Conservation (phyloP, 352 stramenopile species). For the Globisporangium okanoganense region DNA sequence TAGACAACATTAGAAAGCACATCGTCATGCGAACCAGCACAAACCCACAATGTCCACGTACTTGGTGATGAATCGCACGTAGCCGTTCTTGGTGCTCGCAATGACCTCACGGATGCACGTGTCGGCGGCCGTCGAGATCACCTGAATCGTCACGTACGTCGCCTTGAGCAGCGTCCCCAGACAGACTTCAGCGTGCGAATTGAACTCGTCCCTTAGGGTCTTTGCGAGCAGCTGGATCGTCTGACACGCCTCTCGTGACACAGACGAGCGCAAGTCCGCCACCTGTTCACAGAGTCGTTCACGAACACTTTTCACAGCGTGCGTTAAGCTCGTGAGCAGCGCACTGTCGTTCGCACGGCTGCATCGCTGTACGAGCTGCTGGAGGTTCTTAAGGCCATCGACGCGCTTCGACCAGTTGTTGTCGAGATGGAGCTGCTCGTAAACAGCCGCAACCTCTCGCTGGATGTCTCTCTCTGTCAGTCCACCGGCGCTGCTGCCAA, state of each 20-base stretch:
- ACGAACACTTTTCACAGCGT: conserved; percentile 48
- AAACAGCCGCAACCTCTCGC: conserved; percentile 46
- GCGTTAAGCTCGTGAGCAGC: conserved; percentile 24
- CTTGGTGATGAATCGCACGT: conserved; percentile 69
- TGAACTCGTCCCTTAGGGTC: conserved; percentile 68
- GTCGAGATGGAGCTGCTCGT: conserved; percentile 50
- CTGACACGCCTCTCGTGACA: conserved; percentile 69
- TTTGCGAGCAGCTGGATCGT: conserved; percentile 65
- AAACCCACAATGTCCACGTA: conserved; percentile 21
- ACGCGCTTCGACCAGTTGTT: conserved; percentile 83
- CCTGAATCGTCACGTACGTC: conserved; percentile 86
- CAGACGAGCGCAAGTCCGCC: conserved; percentile 69
- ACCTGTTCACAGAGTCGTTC: conserved; percentile 73
- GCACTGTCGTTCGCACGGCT: conserved; percentile 26
- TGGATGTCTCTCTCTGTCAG: conserved; percentile 63
- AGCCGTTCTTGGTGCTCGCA: conserved; percentile 69
- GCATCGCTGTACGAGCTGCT: conserved; percentile 50
- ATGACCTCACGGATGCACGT: conserved; percentile 73
- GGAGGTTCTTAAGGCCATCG: conserved; percentile 56
- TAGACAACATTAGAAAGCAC: not conserved
- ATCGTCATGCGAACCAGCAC: not conserved
- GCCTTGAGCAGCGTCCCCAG: conserved; percentile 72
- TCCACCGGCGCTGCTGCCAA: conserved; percentile 6
- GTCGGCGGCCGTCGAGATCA: conserved; percentile 77
- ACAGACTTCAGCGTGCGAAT: conserved; percentile 68